Evolutionary conservation across 164 flowering plant genomes (phyloP), one percentile per base, ranked within the genome.

Genomic region (Annona cherimola): DNA sequence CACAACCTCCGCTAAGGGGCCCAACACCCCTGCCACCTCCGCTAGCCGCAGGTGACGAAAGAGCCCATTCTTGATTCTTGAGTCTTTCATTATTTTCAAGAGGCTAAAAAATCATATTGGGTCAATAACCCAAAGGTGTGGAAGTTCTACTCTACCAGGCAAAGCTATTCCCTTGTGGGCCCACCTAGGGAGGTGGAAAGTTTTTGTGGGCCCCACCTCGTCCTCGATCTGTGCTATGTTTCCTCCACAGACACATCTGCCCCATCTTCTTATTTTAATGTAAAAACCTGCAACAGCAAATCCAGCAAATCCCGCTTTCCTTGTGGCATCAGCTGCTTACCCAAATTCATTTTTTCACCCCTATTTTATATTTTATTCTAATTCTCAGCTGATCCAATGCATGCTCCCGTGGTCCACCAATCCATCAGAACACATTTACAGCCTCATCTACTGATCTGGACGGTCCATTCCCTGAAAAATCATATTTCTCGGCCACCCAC

Each of bases 231-330:
- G 71, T 35, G 5, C 14, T n/a, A 19, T 76, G 79, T 74, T 76
- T 67, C 79, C 75, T 20, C 55, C 0, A 70, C 9, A 46, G 26
- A 72, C 69, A 55, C 75, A 61, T 40, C 64, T 54, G 9, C 9
- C 57, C 57, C 57, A 5, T 50, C 61, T 68, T 64, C 41, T 60
- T 66, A n/a, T 45, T 69, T 54, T 67, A 71, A 59, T 65, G 54
- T 26, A 54, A 72, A 66, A 61, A 68, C 61, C 72, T 63, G 39
- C 64, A 60, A 71, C 73, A 80, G 45, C 73, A 72, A 71, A 79
- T 79, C 82, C 71, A 79, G 82, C 79, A 79, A 76, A 80, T 80
- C 82, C 79, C 78, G 76, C 71, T 66, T 64, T 66, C 43, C 46
- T 50, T 77, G 78, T 72, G 19, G 6, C 14, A 50, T 5, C 54